Conservation (phyloP, 805 yeast species). For the Scheffersomyces lignosus region DNA sequence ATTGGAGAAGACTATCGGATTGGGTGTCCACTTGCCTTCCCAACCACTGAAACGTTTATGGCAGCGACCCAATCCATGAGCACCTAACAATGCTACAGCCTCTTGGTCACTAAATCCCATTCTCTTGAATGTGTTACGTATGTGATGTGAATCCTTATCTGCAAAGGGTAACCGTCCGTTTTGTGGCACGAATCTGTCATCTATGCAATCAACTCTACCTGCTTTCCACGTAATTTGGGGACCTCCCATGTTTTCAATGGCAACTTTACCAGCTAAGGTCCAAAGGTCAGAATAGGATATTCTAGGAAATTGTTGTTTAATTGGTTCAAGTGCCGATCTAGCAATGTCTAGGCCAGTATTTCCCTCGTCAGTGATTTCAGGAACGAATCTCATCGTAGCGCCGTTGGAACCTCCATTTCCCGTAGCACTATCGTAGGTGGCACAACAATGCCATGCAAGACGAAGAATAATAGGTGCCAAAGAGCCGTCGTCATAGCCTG, state of each 20-base stretch:
- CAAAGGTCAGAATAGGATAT: constrained; percentile 76
- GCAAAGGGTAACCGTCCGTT: constrained; percentile 80
- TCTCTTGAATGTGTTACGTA: constrained; percentile 60
- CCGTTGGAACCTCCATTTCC: constrained; percentile 68
- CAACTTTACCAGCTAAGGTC: constrained; percentile 77
- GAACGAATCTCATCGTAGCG: constrained; percentile 42
- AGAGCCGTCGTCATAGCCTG: constrained; percentile 61
- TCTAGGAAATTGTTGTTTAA: constrained; percentile 64
- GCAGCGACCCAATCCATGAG: constrained; percentile 77
- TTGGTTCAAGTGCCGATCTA: constrained; percentile 54
- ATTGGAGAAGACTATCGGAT: constrained; percentile 72
- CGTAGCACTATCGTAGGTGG: constrained; percentile 66
- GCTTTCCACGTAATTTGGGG: constrained; percentile 81
- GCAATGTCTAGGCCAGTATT: constrained; percentile 67
- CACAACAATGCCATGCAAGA: constrained; percentile 84
- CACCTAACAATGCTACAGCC: constrained; percentile 70
- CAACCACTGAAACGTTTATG: constrained; percentile 72
- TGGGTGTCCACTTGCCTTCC: constrained; percentile 90
- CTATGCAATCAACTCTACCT: constrained; percentile 66
- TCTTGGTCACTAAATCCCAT: constrained; percentile 62
- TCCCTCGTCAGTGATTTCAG: constrained; percentile 54
- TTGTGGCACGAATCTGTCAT: constrained; percentile 51
- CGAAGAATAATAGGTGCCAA: constrained; percentile 80
- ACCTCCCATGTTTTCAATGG: constrained; percentile 77
- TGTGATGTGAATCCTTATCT: constrained; percentile 60